Base-by-base conservation (phyloP, 202 grass and related monocot species). In the Digitaria exilis region DNA sequence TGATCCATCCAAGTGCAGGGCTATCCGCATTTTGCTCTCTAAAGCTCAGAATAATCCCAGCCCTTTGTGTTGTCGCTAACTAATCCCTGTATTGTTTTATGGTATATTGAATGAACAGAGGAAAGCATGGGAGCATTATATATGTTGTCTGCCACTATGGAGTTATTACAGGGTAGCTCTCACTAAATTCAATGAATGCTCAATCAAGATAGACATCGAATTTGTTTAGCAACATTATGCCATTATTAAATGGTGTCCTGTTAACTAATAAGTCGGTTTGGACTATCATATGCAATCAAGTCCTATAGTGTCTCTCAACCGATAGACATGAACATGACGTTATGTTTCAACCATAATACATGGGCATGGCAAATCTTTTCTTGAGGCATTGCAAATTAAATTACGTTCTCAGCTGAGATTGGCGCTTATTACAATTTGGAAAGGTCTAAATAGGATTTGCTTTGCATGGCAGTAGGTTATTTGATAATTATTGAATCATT, bases 121-220 rank as follows among this genome's bases (percentile, higher is more conserved):
- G 48, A 30, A 85, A 81, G 37, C 45, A 71, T 9, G 63, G 63
- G 56, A 50, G 39, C 52, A 80, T 80, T 68, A 80, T 39, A 39
- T 39, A 39, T 80, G 26, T 67, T 74, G 73, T 43, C 73, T 68
- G 84, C 79, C 79, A 90, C 74, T 86, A 48, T 71, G 14, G 66
- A 21, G 67, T 51, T n/a, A n/a, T 51, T 66, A 65, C 84, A 72
- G 48, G 83, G 57, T 50, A 41, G 65, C 73, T 89, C 67, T 90
- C 66, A 37, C 66, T 79, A 39, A 81, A 68, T 75, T 59, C 21
- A 34, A 69, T 32, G 62, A 68, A 45, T 75, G 69, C 82, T 90
- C 73, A 21, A 32, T 72, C 59, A 44, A 43, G 34, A 63, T n/a
- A 71, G 39, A 81, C 32, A 67, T n/a, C 18, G 6, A 55, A 51